Conservation (phyloP, 495 filamentous ascomycete genomes). For the Hyaloscypha bicolor region DNA sequence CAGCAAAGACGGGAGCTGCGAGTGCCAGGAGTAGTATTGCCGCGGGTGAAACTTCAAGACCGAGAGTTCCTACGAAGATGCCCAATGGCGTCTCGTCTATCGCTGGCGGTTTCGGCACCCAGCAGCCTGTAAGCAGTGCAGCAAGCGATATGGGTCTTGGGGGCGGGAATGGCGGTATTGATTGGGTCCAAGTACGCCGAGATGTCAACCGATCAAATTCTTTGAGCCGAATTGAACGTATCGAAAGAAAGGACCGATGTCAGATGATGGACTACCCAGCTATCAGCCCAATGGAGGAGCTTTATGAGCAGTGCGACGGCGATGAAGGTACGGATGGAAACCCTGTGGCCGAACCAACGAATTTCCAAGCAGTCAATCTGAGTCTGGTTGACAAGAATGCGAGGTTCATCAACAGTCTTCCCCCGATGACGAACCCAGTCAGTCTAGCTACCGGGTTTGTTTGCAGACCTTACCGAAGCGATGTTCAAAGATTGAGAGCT, state of each 20-base stretch:
- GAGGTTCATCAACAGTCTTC: constrained; percentile 86
- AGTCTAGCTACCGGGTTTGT: constrained; percentile 89
- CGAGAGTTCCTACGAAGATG: constrained; percentile 40
- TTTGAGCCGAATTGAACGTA: constrained; percentile 81
- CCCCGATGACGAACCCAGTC: constrained; percentile 82
- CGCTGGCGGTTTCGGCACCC: constrained; percentile 46
- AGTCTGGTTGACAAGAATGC: constrained; percentile 92
- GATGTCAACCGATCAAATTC: constrained; percentile 96
- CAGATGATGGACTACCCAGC: constrained; percentile 93
- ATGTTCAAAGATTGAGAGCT: constrained; percentile 87
- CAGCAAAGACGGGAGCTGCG: constrained; percentile 90
- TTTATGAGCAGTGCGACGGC: constrained; percentile 83
- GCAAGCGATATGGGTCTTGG: constrained; percentile 70
- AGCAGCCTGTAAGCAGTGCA: constrained; percentile 43
- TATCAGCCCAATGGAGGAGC: constrained; percentile 83
- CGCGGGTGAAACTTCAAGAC: constrained; percentile 55
- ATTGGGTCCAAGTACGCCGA: constrained; percentile 94
- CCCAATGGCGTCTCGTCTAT: constrained; percentile 55
- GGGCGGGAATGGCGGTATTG: constrained; percentile 53
- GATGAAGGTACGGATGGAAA: constrained; percentile 87
- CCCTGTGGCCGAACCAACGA: constrained; percentile 78
- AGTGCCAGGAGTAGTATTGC: constrained; percentile 85
- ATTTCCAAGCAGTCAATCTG: constrained; percentile 80
- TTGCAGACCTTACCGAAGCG: constrained; percentile 91
- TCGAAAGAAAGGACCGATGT: constrained; percentile 86